These are phyloP conservation scores for Tolypocladium pustulatum DNA, from an alignment of 2,329 filamentous ascomycete genomes.

Conservation along the genomic window DNA sequence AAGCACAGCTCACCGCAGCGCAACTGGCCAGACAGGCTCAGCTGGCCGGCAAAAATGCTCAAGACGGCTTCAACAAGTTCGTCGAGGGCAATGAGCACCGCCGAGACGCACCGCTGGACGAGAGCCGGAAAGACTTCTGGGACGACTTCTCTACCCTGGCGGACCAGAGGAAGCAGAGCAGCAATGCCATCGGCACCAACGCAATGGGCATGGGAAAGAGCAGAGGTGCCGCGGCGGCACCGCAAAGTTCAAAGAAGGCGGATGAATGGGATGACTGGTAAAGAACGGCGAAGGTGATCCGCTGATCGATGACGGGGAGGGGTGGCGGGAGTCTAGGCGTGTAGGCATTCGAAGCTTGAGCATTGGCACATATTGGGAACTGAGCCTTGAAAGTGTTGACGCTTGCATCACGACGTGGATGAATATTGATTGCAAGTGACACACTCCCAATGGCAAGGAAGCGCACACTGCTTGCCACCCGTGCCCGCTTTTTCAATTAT, in stretches of 20 bases:
- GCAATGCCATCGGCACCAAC: slow-evolving; percentile 46
- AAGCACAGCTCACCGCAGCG: slow-evolving; percentile 50
- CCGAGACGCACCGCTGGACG: slow-evolving; percentile 35
- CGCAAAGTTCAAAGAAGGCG: slow-evolving; percentile 30
- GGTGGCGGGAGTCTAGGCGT: slow-evolving; percentile 16
- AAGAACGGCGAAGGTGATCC: neutral
- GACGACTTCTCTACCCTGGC: slow-evolving; percentile 72
- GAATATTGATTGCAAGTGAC: neutral
- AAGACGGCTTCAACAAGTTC: slow-evolving; percentile 74
- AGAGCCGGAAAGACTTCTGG: slow-evolving; percentile 79
- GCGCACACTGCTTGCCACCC: neutral
- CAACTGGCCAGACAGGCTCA: slow-evolving; percentile 57
- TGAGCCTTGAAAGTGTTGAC: neutral
- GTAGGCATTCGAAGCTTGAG: slow-evolving; percentile 9
- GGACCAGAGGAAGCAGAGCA: slow-evolving; percentile 37
- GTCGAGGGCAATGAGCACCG: slow-evolving; percentile 59
- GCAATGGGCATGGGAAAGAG: slow-evolving; percentile 46
- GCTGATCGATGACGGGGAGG: slow-evolving; percentile 11
- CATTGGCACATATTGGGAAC: neutral
- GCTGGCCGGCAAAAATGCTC: slow-evolving; percentile 62
- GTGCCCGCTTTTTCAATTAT: neutral
- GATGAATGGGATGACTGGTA: slow-evolving; percentile 59
- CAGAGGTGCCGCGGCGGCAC: slow-evolving; percentile 19
- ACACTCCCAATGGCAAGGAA: neutral
- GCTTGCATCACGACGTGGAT: neutral